Evolutionary conservation across 176 grass and related monocot species (phyloP).

Genomic region (Melocanna baccifera): DNA sequence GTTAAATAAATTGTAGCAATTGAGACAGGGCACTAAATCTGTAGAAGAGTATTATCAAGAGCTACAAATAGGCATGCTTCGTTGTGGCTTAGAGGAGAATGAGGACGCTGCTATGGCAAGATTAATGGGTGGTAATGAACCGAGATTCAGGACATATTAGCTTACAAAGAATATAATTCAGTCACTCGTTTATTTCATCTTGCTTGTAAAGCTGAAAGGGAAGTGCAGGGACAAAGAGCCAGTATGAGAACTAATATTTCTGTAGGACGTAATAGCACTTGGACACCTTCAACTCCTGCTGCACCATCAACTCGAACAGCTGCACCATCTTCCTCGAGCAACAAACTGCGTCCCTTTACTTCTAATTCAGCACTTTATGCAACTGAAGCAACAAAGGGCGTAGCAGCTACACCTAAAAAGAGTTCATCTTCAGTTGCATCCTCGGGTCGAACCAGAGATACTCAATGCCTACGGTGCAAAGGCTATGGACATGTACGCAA

Average conservation of each 20-base stretch:
- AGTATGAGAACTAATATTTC: neutral
- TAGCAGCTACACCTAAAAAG: neutral
- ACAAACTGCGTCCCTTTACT: neutral
- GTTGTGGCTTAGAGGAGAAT: too few species aligned
- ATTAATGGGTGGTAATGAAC: neutral
- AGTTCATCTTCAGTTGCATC: neutral
- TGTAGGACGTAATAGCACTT: neutral
- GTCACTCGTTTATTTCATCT: too few species aligned
- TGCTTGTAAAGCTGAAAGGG: too few species aligned
- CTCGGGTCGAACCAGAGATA: too few species aligned
- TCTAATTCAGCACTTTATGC: rapidly evolving
- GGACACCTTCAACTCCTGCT: rapidly evolving
- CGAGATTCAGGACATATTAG: too few species aligned
- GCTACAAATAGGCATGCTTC: too few species aligned
- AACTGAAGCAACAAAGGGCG: neutral
- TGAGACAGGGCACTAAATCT: neutral
- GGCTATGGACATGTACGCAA: neutral
- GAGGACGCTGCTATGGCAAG: too few species aligned
- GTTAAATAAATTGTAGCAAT: neutral
- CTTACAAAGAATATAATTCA: too few species aligned
- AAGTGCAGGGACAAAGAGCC: neutral
- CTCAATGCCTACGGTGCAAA: neutral
- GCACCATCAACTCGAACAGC: too few species aligned
- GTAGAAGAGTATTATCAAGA: neutral
- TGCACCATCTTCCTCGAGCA: neutral